Conservation (phyloP, 1,139 yeast species). For the Starmera stellimalicola region DNA sequence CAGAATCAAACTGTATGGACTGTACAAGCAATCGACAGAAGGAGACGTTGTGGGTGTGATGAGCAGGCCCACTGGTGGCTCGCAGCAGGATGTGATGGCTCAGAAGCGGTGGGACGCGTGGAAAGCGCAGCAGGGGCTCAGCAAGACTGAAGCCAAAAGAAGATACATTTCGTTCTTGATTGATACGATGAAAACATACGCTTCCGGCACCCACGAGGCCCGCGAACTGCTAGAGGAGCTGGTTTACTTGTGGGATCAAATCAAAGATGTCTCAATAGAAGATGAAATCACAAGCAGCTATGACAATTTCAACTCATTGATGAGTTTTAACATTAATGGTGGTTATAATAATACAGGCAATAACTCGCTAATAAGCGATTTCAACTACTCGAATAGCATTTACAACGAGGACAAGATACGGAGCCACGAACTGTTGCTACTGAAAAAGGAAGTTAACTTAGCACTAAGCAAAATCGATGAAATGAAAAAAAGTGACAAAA, state of each 20-base stretch:
- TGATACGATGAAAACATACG: constrained; percentile 65
- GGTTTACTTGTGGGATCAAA: constrained; percentile 69
- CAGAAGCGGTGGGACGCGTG: constrained; percentile 81
- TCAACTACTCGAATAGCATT: no score
- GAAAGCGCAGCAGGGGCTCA: constrained; percentile 64
- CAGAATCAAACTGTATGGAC: constrained; percentile 63
- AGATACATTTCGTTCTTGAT: constrained; percentile 58
- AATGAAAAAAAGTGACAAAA: constrained; percentile 3
- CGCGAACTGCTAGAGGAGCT: constrained; percentile 56
- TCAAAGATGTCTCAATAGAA: constrained; percentile 38
- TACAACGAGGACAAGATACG: constrained; percentile 7
- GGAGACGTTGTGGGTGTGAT: constrained; percentile 67
- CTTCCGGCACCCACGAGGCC: constrained; percentile 60
- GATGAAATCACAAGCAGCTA: constrained; percentile 6
- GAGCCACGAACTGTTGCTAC: constrained; percentile 9
- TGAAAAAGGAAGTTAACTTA: constrained; percentile 15
- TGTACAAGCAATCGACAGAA: constrained; percentile 83
- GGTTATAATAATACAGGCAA: neutral
- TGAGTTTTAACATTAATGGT: neutral
- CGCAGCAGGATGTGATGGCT: constrained; percentile 58
- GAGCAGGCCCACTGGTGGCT: constrained; percentile 53
- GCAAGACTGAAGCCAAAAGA: constrained; percentile 68
- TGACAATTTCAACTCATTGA: neutral
- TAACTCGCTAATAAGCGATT: no score
- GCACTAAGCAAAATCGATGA: constrained; percentile 14